These are phyloP conservation scores for Sporothrix schenckii DNA, from an alignment of 2,329 filamentous ascomycete species.

Conservation along the genomic window DNA sequence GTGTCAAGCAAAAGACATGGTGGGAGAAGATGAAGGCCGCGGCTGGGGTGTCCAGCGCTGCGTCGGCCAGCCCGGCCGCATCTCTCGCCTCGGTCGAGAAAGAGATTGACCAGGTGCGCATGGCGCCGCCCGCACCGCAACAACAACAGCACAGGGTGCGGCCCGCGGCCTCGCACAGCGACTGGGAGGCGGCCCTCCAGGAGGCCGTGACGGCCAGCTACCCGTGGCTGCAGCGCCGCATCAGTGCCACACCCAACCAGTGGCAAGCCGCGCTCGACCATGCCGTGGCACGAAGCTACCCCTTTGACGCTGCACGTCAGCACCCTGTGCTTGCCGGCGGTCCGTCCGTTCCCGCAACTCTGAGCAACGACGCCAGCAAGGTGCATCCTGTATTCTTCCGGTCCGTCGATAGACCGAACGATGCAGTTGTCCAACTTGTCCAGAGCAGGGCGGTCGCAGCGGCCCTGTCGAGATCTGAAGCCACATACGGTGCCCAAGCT, in stretches of 20 bases:
- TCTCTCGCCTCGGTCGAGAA: constrained; percentile 3
- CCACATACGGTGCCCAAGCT: constrained; percentile 40
- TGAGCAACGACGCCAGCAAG: constrained; percentile 37
- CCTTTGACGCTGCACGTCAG: constrained; percentile 40
- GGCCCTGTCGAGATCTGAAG: constrained; percentile 26
- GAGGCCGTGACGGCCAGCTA: constrained; percentile 43
- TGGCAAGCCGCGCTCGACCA: constrained; percentile 47
- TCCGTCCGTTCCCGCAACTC: constrained; percentile 32
- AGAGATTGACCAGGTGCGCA: constrained; percentile 23
- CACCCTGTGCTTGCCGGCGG: constrained; percentile 45
- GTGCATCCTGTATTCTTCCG: constrained; percentile 44
- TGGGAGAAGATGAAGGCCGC: constrained; percentile 35
- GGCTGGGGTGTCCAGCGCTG: neutral
- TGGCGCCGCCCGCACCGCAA: constrained; percentile 30
- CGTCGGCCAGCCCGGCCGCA: neutral
- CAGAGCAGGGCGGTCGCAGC: neutral
- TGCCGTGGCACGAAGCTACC: constrained; percentile 43
- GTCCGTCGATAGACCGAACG: constrained; percentile 15
- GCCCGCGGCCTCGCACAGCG: constrained; percentile 31
- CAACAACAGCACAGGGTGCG: constrained; percentile 32
- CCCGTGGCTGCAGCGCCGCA: constrained; percentile 35
- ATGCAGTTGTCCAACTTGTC: constrained; percentile 17
- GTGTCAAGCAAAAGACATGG: constrained; percentile 34
- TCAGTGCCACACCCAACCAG: constrained; percentile 39
- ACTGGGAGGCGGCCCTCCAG: constrained; percentile 46